Evolutionary conservation across 2,329 filamentous ascomycete genomes (phyloP).

Genomic region (Knoxdaviesia capensis): DNA sequence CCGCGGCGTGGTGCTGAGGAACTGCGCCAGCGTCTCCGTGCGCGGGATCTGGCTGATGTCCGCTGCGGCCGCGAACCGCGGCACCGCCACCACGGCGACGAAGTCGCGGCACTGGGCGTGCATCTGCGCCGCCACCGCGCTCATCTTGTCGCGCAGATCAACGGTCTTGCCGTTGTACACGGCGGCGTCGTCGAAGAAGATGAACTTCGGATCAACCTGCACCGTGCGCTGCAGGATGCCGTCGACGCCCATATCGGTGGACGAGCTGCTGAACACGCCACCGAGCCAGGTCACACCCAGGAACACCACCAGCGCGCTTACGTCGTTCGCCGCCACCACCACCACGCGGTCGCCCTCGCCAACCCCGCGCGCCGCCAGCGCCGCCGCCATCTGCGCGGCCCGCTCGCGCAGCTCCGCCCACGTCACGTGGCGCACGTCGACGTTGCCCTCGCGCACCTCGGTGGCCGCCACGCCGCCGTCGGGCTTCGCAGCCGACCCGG

Average conservation of each 20-base stretch:
- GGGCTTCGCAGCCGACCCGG: constrained; percentile 13
- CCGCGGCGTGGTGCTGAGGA: constrained; percentile 14
- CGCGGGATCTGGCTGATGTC: constrained; percentile 33
- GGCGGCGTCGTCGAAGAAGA: constrained; percentile 70
- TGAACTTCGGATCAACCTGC: constrained; percentile 55
- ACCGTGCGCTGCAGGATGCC: constrained; percentile 55
- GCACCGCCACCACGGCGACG: constrained; percentile 40
- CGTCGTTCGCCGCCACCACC: constrained; percentile 52
- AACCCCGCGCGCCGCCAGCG: constrained; percentile 46
- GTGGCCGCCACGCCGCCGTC: constrained; percentile 51
- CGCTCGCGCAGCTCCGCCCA: constrained; percentile 45
- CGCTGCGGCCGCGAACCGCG: constrained; percentile 40
- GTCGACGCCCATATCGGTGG: constrained; percentile 67
- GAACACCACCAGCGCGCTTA: constrained; percentile 54
- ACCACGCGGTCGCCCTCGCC: constrained; percentile 54
- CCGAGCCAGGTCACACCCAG: constrained; percentile 51
- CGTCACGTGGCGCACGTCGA: constrained; percentile 33
- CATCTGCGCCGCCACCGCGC: constrained; percentile 43
- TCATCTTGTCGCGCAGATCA: constrained; percentile 55
- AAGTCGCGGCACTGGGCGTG: constrained; percentile 36
- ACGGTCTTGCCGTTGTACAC: constrained; percentile 61
- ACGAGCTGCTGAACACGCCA: constrained; percentile 54
- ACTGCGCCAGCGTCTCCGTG: constrained; percentile 22
- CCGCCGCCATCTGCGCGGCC: constrained; percentile 39
- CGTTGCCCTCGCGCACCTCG: constrained; percentile 49